Percentiles rank a stretch among this genome's conserved stretches.
Evolutionary conservation across 1,139 yeast genomes (phyloP).

Genomic region (Petasospora rhodanensis): DNA sequence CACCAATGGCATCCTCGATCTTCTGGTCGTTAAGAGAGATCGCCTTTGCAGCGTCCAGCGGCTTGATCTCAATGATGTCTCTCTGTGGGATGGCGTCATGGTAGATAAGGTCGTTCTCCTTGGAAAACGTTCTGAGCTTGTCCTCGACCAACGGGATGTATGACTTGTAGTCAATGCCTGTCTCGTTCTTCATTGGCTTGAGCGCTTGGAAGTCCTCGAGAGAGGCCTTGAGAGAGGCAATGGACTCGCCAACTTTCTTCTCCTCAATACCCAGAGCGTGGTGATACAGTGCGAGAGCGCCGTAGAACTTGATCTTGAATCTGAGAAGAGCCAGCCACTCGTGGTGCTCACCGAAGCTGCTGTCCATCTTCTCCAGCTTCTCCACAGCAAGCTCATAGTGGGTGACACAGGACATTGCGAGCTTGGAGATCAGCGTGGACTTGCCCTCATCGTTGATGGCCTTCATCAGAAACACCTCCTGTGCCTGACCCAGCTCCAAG

Average conservation of each 20-base stretch:
- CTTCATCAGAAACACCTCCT: constrained; percentile 72
- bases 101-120: constrained; percentile 87
- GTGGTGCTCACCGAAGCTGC: constrained; percentile 37
- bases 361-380: constrained; percentile 38
- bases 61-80: constrained; percentile 47
- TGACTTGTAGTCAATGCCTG: constrained; percentile 29
- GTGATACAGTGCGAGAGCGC: constrained; percentile 43
- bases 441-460: constrained; percentile 48
- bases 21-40: constrained; percentile 48
- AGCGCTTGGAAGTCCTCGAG: constrained; percentile 23
- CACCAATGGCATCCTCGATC: constrained; percentile 44
- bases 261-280: constrained; percentile 34
- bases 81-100: constrained; percentile 69
- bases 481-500: constrained; percentile 82
- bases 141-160: constrained; percentile 26
- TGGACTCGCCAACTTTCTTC: constrained; percentile 68
- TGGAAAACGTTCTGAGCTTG: constrained; percentile 41
- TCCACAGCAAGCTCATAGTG: constrained; percentile 48
- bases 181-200: constrained; percentile 23
- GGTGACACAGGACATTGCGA: constrained; percentile 58
- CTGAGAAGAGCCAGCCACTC: constrained; percentile 40
- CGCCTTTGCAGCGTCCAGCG: constrained; percentile 73
- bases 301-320: constrained; percentile 41
- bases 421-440: constrained; percentile 66
- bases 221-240: constrained; percentile 62